These are phyloP conservation scores for Naganishia vaughanmartiniae DNA, from an alignment of 768 basidiomycete species.

Conservation along the genomic window DNA sequence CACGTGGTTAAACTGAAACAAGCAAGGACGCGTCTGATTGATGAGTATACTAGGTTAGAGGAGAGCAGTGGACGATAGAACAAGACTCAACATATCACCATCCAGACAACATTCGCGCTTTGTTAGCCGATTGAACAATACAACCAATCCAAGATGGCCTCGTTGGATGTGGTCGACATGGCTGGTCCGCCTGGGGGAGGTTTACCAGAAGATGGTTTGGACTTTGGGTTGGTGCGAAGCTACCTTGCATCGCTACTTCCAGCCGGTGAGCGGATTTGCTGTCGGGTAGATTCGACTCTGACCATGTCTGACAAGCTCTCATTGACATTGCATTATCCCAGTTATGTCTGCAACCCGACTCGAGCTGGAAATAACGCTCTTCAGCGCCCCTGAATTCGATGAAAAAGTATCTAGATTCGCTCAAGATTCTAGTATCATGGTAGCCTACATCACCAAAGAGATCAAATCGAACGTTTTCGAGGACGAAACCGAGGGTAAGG, in stretches of 20 bases:
- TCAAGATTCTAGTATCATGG: slow-evolving; percentile 44
- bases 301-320: neutral
- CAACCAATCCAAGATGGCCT: neutral
- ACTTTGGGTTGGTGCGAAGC: slow-evolving; percentile 40
- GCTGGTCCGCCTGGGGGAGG: slow-evolving; percentile 2
- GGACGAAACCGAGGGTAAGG: slow-evolving; percentile 41
- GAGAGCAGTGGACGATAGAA: neutral
- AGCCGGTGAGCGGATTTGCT: slow-evolving; percentile 37
- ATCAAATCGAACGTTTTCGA: slow-evolving; percentile 30
- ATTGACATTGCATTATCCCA: slow-evolving; percentile 14
- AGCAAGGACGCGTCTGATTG: neutral
- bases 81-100: neutral
- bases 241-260: slow-evolving; percentile 44
- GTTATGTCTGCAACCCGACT: slow-evolving; percentile 45
- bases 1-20: slow-evolving; percentile 9
- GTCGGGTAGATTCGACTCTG: neutral
- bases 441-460: slow-evolving; percentile 49
- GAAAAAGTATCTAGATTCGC: slow-evolving; percentile 47
- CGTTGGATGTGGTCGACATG: slow-evolving; percentile 5
- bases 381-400: slow-evolving; percentile 44
- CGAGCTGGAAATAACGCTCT: slow-evolving; percentile 45
- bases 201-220: slow-evolving; percentile 29
- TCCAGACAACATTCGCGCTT: neutral
- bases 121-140: neutral
- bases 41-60: neutral